Conservation (phyloP, 75 land plant genomes). For the Picea glauca region DNA sequence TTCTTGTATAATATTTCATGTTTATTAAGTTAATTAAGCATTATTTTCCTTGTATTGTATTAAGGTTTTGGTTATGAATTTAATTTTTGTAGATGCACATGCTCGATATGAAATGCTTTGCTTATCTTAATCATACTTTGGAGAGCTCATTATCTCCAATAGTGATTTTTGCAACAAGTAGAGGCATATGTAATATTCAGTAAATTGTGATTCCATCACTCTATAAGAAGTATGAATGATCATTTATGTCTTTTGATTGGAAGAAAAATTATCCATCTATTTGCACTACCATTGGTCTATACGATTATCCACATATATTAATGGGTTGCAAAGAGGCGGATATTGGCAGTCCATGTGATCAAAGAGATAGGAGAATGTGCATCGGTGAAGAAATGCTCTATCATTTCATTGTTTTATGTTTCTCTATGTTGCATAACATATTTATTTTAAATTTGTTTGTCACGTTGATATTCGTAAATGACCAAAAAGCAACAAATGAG, state of each 20-base stretch:
- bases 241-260: background rate
- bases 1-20: background rate
- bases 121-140: constrained; percentile 91
- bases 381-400: constrained; percentile 58
- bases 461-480: no score
- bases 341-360: constrained; percentile 94
- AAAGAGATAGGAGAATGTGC: constrained; percentile 86
- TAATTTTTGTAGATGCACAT: constrained; percentile 78
- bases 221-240: background rate
- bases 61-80: background rate
- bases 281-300: background rate
- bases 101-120: constrained; percentile 98
- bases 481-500: no score
- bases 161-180: constrained; percentile 95
- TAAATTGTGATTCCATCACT: constrained; percentile 17
- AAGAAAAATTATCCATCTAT: background rate
- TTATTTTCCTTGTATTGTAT: background rate
- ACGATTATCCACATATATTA: background rate
- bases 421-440: no score
- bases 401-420: no score
- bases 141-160: constrained; percentile 95
- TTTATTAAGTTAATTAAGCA: background rate
- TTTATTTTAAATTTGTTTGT: no score
- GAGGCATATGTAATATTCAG: constrained; percentile 91
- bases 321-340: constrained; percentile 77